Evolutionary conservation across 352 stramenopile genomes (phyloP).

Genomic region (Chrysophaeum taylorii): DNA sequence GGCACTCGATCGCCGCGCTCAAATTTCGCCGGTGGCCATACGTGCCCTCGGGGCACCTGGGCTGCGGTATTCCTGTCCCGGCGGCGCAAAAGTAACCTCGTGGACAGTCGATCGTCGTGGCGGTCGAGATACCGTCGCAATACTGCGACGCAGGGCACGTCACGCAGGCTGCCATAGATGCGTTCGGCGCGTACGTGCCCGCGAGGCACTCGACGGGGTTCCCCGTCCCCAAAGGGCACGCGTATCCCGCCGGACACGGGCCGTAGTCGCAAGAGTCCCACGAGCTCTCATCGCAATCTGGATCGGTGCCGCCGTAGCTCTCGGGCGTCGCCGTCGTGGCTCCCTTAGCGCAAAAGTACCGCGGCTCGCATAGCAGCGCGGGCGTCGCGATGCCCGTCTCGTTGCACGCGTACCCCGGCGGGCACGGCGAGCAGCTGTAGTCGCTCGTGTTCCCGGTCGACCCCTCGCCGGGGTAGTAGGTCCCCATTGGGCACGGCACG

Average conservation of each 20-base stretch:
- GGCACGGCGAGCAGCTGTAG: conserved; percentile 56
- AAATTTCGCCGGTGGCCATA: conserved; percentile 54
- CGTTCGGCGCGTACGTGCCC: conserved; percentile 42
- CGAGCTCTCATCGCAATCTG: neutral
- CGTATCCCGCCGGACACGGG: conserved; percentile 50
- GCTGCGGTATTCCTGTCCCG: conserved; percentile 40
- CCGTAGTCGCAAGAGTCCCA: conserved; percentile 19
- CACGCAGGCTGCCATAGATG: conserved; percentile 9
- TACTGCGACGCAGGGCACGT: conserved; percentile 23
- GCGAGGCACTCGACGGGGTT: conserved; percentile 39
- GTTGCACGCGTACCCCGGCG: conserved; percentile 22
- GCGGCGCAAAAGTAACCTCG: conserved; percentile 63
- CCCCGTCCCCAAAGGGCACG: conserved; percentile 52
- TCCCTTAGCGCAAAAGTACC: conserved; percentile 57
- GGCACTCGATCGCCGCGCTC: conserved; percentile 31
- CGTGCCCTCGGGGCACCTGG: conserved; percentile 60
- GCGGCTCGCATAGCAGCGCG: conserved; percentile 59
- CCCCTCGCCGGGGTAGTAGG: conserved; percentile 35
- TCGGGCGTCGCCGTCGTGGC: neutral
- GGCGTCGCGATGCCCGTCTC: conserved; percentile 50
- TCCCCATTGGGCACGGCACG: conserved; percentile 46
- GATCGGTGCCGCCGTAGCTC: neutral
- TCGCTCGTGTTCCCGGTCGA: conserved; percentile 45
- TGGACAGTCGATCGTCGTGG: conserved; percentile 41
- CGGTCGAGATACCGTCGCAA: conserved; percentile 4